These are phyloP conservation scores for Pichia scutulata DNA, from an alignment of 805 yeast genomes.

Conservation along the genomic window DNA sequence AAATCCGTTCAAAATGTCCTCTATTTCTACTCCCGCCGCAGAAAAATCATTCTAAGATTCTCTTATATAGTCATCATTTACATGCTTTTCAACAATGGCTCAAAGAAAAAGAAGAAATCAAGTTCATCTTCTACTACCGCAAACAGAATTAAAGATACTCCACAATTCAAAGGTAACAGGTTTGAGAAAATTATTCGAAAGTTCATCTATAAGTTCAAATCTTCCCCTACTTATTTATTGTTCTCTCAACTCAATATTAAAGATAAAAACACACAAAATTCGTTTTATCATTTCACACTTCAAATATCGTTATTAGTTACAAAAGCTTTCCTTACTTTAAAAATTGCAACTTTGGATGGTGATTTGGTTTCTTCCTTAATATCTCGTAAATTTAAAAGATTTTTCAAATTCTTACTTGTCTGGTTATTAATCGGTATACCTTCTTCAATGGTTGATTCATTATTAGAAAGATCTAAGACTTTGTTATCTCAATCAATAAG, in stretches of 20 bases:
- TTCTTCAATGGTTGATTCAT: conserved; percentile 69
- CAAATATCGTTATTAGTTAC: conserved; percentile 56
- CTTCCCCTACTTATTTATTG: conserved; percentile 15
- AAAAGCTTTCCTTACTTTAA: conserved; percentile 68
- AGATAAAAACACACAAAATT: conserved; percentile 9
- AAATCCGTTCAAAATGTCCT: conserved; percentile 7
- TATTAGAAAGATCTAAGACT: conserved; percentile 54
- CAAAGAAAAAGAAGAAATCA: conserved; percentile 8
- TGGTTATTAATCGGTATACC: conserved; percentile 89
- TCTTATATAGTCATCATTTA: conserved; percentile 20
- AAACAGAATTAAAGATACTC: not conserved
- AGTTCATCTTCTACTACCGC: not conserved
- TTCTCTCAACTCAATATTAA: conserved; percentile 13
- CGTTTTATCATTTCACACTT: conserved; percentile 28
- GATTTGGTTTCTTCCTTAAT: conserved; percentile 74
- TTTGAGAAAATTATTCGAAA: not conserved
- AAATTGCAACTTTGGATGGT: conserved; percentile 85
- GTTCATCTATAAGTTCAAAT: conserved; percentile 4
- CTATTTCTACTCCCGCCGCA: conserved; percentile 16
- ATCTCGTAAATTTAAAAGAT: conserved; percentile 55
- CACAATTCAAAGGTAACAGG: not conserved
- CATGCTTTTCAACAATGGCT: conserved; percentile 23
- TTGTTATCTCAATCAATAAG: conserved; percentile 54
- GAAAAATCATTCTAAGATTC: conserved; percentile 17
- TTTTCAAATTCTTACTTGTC: conserved; percentile 51